Evolutionary conservation across 371 early-diverging fungal species (phyloP), one percentile per base, ranked within the genome.

Genomic region (Smittium culicis): DNA sequence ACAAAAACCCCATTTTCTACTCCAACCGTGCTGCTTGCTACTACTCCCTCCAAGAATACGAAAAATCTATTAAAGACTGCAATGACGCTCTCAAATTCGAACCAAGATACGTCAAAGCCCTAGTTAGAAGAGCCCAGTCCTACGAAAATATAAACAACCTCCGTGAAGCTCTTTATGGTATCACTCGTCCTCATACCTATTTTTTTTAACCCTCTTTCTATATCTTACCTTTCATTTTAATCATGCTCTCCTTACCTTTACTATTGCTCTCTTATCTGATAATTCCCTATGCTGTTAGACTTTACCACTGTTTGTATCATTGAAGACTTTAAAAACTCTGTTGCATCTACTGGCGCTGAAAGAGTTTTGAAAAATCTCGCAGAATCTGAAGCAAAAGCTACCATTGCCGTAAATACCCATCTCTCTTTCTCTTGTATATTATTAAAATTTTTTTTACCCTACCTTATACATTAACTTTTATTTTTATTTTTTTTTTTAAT

Each of bases 21-120:
- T 86, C 91, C 69, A 97, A 97, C 83, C 87, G 97, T 57, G 96
- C 96, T 20, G 97, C 94, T 17, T 93, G 93, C 76, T 88, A 86
- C 70, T 84, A 86, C 2, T 85, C 87, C 66, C 74, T 86, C 59
- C 85, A 84, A 35, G 72, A 87, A 66, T 81, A 86, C 67, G 86
- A 84, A 20, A 80, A 84, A 56, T 92, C 88, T 33, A 73, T 84
- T 54, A 71, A 68, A 16, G 88, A 88, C 72, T 84, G 87, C 72
- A 81, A 78, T 35, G 73, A 73, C 67, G 92, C 92, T 1, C 77
- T 93, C 28, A 79, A 83, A 66, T 77, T 85, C 33, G 88, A 89
- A 67, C 86, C 90, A 25, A 80, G 80, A 20, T 92, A 88, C 67
- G 82, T 86, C 69, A 90, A 91, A 79, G 93, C 91, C 1, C 79